Conservation (phyloP, 2,329 filamentous ascomycete species). For the Xylaria sp. region DNA sequence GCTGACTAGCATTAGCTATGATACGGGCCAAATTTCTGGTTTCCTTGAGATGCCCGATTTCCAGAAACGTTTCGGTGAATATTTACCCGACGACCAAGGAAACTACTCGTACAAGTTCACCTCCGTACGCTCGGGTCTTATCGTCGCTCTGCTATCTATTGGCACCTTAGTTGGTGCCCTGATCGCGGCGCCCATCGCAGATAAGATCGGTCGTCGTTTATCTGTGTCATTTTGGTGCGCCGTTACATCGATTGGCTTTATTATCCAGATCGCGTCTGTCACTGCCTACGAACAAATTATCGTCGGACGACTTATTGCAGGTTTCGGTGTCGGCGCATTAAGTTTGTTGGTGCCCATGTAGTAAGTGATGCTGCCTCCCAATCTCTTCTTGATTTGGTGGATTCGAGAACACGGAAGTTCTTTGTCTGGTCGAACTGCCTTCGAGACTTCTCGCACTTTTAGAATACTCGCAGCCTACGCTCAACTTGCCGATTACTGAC, state of each 20-base stretch:
- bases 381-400: background rate
- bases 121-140: constrained; percentile 66
- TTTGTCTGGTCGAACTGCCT: background rate
- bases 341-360: constrained; percentile 77
- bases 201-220: constrained; percentile 70
- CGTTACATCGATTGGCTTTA: constrained; percentile 71
- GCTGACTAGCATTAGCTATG: constrained; percentile 51
- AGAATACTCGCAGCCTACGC: background rate
- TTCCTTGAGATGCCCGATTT: constrained; percentile 70
- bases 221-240: constrained; percentile 72
- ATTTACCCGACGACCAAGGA: constrained; percentile 49
- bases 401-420: background rate
- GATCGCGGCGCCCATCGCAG: constrained; percentile 70
- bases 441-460: background rate
- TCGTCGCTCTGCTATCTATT: constrained; percentile 68
- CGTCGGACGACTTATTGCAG: constrained; percentile 72
- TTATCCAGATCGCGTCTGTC: constrained; percentile 71
- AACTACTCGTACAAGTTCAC: constrained; percentile 56
- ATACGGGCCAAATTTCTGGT: constrained; percentile 66
- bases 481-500: background rate
- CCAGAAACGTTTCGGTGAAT: constrained; percentile 61
- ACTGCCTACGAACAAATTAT: constrained; percentile 73
- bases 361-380: background rate
- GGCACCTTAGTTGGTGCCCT: constrained; percentile 71
- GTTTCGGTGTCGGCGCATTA: constrained; percentile 74